These are phyloP conservation scores for Medicago arabica DNA, from an alignment of 306 rosid genomes.

Conservation along the genomic window DNA sequence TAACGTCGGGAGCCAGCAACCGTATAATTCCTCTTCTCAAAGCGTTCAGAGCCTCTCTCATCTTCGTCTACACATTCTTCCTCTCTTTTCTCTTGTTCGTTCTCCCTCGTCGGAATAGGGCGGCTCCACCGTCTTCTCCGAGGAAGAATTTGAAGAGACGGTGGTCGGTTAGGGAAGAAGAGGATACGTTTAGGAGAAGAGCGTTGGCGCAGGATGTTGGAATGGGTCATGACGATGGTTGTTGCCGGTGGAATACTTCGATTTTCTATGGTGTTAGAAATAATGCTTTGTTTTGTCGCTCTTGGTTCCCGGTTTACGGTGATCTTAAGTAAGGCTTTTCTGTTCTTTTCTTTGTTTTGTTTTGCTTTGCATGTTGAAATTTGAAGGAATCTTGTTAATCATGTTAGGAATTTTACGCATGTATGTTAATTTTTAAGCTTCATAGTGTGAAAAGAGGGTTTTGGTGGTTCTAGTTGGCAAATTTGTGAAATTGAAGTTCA, in stretches of 20 bases:
- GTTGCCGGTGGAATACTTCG: constrained; percentile 65
- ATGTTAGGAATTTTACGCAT: not conserved
- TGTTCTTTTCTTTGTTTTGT: not conserved
- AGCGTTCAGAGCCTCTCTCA: constrained; percentile 59
- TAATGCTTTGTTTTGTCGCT: constrained; percentile 80
- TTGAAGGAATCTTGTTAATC: not conserved
- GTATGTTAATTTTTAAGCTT: not conserved
- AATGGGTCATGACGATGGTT: constrained; percentile 57
- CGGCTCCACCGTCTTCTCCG: constrained; percentile 48
- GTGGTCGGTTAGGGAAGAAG: constrained; percentile 76
- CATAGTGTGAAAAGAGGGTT: not conserved
- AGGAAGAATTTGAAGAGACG: constrained; percentile 57
- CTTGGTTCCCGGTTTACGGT: constrained; percentile 75
- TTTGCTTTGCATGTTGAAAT: constrained; percentile 15
- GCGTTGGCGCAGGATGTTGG: constrained; percentile 74
- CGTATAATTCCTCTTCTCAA: constrained; percentile 89
- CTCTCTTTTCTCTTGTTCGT: constrained; percentile 62
- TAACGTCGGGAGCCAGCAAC: constrained; percentile 98
- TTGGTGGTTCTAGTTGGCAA: not conserved
- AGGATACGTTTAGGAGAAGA: constrained; percentile 77
- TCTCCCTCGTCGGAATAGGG: constrained; percentile 53
- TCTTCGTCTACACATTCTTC: constrained; percentile 66
- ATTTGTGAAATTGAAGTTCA: not conserved
- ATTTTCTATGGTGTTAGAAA: constrained; percentile 69
- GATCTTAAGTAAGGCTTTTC: constrained; percentile 65